Base-by-base conservation (phyloP, 1,284 basidiomycete genomes). In the Ustilago curta region DNA sequence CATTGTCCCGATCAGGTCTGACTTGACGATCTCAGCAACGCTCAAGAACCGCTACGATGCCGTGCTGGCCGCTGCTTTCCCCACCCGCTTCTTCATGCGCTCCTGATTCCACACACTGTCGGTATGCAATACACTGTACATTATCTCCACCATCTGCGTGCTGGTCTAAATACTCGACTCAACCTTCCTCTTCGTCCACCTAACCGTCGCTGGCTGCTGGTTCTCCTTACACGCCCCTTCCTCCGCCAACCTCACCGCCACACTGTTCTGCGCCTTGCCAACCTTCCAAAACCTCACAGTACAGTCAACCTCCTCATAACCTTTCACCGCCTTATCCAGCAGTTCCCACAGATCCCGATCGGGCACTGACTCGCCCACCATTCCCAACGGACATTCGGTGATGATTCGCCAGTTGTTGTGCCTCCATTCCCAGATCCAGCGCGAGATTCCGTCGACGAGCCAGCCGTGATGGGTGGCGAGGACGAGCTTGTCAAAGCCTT, bases 401-500 rank as follows among this genome's bases (percentile, higher is more conserved):
- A 56, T 80, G 37, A 84, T 61, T 3, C 59, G 45, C 82, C 82
- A 84, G n/a, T 64, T 65, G 57, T 83, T 82, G 29, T 69, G 59
- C 9, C 77, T 61, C 83, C 83, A 84, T 47, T 73, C 65, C 79
- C 79, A 84, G 59, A 84, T 83, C 64, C 82, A 77, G 11, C 78
- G 42, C 14, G 71, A 47, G 59, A 84, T 84, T 0, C 82, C 83
- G 43, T 75, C 76, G 32, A 84, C 83, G 16, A 84, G 69, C 83
- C 83, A 84, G 5, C 59, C 48, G 44, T 84, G 77, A 44, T 81
- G 75, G 8, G 77, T 78, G 25, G 77, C 83, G 16, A 84, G 60
- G 23, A 84, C 83, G 42, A 84, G 66, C 70, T 84, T 80, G 64
- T 84, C 79, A 25, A 83, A 83, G 8, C 83, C 83, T 51, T 84